phyloP scores from a whole-genome alignment of 345 rosid genomes.

The Brassica carinata region DNA sequence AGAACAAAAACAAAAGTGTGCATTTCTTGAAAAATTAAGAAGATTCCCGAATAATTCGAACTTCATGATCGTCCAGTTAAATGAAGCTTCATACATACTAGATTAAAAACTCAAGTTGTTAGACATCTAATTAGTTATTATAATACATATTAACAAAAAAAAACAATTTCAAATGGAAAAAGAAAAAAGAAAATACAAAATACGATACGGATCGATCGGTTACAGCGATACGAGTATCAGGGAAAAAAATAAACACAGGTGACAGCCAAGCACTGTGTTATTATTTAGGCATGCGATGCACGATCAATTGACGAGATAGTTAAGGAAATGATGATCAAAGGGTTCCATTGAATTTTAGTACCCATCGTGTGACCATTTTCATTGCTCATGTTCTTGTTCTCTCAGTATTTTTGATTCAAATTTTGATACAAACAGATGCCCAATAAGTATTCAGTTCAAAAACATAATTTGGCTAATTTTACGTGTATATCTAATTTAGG shows the following conservation, averaged over 20 bases:
- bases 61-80: background rate
- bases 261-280: background rate
- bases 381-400: background rate
- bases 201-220: background rate
- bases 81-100: background rate
- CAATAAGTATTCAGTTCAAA: background rate
- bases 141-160: background rate
- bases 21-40: background rate
- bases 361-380: background rate
- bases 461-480: background rate
- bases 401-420: background rate
- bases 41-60: background rate
- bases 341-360: background rate
- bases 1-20: background rate
- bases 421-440: background rate
- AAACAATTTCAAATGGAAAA: background rate
- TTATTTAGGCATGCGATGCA: conserved; percentile 9
- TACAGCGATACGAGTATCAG: background rate
- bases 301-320: conserved; percentile 1
- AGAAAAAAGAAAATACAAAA: too few relatives aligned
- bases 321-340: conserved; percentile 8
- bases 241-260: conserved; percentile 2
- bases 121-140: background rate
- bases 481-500: background rate
- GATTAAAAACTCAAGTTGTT: background rate